Base-by-base conservation (phyloP, 176 grass and related monocot genomes). In the Puya raimondii region DNA sequence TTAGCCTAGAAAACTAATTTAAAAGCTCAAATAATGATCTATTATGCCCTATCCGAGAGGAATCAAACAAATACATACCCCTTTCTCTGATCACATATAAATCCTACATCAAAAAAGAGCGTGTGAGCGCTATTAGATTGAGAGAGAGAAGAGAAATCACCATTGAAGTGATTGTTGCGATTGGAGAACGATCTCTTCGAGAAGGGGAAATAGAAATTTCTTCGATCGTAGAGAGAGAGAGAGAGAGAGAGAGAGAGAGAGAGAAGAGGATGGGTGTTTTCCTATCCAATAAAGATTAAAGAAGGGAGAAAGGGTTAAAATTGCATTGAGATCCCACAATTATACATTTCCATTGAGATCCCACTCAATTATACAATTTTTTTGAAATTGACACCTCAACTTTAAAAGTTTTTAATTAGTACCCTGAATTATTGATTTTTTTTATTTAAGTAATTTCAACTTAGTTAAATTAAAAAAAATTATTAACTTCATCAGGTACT, bases 181-280 rank as follows among this genome's bases (percentile, higher is more conserved):
- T 61, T 20, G 56, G 56, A 61, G 56, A 20, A 20, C 56, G 56
- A 61, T 61, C 56, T 20, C 21, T 61, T 20, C 10, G 21, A 20
- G 56, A 61, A 61, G 56, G 56, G 17, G 56, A 61, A 18, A 20
- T 42, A 61, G 56, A 18, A 61, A 61, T 61, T 61, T 61, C 56
- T 61, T 18, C 56, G 56, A 61, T 61, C 56, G 16, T 9, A 61
- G 14, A 61, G 56, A 61, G 13, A 22, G 17, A 61, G n/a, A 56
- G 17, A 21, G 56, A 61, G 56, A 16, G 56, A 9, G 15, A 58
- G 20, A 21, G 54, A 61, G 56, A 61, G 56, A 42, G 33, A 61
- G 56, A 11, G 21, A 20, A 16, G 56, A 61, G 56, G 56, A 10
- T n/a, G 33, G 33, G 33, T 42, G 33, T 5, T 42, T 7, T 61